phyloP scores from a whole-genome alignment of 179 eudicot genomes.

The Drosera spatulata region DNA sequence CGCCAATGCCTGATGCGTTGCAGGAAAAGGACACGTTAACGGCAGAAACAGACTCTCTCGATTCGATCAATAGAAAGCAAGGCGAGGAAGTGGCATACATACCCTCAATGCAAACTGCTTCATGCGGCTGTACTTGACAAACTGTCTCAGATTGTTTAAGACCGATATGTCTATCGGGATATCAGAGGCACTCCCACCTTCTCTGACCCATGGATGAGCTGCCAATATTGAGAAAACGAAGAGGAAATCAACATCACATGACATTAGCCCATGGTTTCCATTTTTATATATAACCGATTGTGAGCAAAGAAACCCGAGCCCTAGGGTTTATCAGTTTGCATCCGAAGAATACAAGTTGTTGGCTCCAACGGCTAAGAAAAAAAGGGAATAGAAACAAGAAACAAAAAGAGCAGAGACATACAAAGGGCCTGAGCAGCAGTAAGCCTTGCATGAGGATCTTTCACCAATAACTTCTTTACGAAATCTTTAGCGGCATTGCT shows the following conservation, averaged over 20 bases:
- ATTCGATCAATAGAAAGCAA: not conserved
- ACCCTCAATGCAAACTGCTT: slow-evolving; percentile 98
- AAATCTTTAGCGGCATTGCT: slow-evolving; percentile 89
- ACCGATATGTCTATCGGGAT: slow-evolving; percentile 94
- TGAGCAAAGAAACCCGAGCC: too few species aligned
- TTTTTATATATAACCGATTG: too few species aligned
- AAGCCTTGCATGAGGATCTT: slow-evolving; percentile 90
- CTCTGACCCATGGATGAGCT: slow-evolving; percentile 99
- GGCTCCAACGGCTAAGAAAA: not conserved
- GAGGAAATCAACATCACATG: not conserved
- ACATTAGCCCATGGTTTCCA: too few species aligned
- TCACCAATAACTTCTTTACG: slow-evolving; percentile 73
- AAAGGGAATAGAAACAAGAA: not conserved
- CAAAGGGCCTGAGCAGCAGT: slow-evolving; percentile 97
- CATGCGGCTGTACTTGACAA: slow-evolving; percentile 84
- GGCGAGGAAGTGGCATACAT: slow-evolving; percentile 2
- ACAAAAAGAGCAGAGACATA: slow-evolving; percentile 25
- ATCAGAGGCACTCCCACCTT: slow-evolving; percentile 90
- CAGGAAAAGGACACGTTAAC: not conserved
- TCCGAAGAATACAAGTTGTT: not conserved
- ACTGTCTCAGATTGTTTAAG: slow-evolving; percentile 78
- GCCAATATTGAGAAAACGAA: slow-evolving; percentile 9
- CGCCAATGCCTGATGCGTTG: slow-evolving; percentile 66
- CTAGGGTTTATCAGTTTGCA: too few species aligned
- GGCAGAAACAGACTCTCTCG: not conserved